phyloP scores from a whole-genome alignment of 345 rosid genomes.

The Eucalyptus regnans region DNA sequence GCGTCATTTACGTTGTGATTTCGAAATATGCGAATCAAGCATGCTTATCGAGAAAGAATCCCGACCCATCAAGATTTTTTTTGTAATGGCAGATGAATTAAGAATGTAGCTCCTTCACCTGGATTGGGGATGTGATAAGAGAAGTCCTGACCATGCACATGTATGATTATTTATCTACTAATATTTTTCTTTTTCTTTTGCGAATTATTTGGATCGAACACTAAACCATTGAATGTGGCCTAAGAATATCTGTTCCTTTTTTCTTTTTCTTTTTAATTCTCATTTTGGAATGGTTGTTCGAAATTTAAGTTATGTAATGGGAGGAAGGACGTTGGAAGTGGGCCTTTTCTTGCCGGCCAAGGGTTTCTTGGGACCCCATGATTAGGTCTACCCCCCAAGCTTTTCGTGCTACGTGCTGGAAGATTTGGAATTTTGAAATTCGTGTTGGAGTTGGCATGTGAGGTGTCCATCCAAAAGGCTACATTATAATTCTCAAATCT shows the following conservation, averaged over 20 bases:
- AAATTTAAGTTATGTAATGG: neutral
- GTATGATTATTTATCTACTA: neutral
- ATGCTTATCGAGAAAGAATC: fast-evolving
- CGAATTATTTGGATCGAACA: neutral
- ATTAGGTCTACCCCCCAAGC: neutral
- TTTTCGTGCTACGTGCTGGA: neutral
- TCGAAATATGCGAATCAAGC: fast-evolving
- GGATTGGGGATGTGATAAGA: neutral
- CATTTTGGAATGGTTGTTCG: neutral
- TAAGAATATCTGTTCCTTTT: neutral
- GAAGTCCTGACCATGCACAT: neutral
- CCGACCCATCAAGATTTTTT: neutral
- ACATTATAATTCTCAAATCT: neutral
- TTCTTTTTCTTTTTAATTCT: neutral
- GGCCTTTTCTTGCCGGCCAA: neutral
- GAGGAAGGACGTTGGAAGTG: neutral
- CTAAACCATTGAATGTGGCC: neutral
- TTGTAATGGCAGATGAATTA: neutral
- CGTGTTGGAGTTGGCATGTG: neutral
- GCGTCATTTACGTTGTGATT: neutral
- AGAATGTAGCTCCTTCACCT: neutral
- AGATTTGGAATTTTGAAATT: neutral
- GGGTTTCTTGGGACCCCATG: neutral
- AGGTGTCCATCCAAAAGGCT: neutral
- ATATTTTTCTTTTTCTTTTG: neutral